Evolutionary conservation across 2,329 filamentous ascomycete genomes (phyloP).

Genomic region (Bretziella fagacearum): DNA sequence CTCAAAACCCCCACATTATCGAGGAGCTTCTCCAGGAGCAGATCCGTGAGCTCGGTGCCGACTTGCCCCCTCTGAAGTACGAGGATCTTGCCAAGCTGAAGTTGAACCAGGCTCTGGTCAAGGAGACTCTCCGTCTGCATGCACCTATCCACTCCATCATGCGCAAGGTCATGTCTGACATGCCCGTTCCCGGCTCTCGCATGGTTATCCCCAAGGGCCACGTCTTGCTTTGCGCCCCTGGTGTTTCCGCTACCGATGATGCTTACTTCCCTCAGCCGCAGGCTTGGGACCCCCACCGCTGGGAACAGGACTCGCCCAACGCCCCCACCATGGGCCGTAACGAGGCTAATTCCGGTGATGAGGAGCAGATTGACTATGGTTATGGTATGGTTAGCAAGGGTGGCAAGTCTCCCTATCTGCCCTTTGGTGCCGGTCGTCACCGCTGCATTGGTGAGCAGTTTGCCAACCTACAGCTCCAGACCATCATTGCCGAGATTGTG

Average conservation of each 20-base stretch:
- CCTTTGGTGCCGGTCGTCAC: slow-evolving; percentile 84
- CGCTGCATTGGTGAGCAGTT: slow-evolving; percentile 95
- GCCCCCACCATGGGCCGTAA: slow-evolving; percentile 30
- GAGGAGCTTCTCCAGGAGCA: slow-evolving; percentile 79
- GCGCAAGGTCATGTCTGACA: slow-evolving; percentile 76
- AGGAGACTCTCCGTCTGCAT: slow-evolving; percentile 81
- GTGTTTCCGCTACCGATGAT: slow-evolving; percentile 56
- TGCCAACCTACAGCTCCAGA: slow-evolving; percentile 79
- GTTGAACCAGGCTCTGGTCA: slow-evolving; percentile 69
- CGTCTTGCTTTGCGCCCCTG: slow-evolving; percentile 68
- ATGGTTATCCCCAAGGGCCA: slow-evolving; percentile 69
- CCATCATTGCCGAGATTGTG: slow-evolving; percentile 62
- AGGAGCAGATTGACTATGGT: slow-evolving; percentile 79
- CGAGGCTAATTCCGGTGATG: slow-evolving; percentile 40
- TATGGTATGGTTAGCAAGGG: slow-evolving; percentile 90
- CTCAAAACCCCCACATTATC: slow-evolving; percentile 56
- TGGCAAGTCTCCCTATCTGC: slow-evolving; percentile 73
- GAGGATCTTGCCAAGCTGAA: slow-evolving; percentile 65
- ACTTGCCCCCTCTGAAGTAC: slow-evolving; percentile 58
- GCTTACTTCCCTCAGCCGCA: slow-evolving; percentile 68
- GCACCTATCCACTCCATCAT: slow-evolving; percentile 91
- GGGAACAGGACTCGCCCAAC: slow-evolving; percentile 50
- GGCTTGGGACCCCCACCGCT: slow-evolving; percentile 80
- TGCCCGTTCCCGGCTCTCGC: slow-evolving; percentile 66
- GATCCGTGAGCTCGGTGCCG: slow-evolving; percentile 50